These are phyloP conservation scores for Aspergillus alliaceus DNA, from an alignment of 2,329 filamentous ascomycete species.

Conservation along the genomic window DNA sequence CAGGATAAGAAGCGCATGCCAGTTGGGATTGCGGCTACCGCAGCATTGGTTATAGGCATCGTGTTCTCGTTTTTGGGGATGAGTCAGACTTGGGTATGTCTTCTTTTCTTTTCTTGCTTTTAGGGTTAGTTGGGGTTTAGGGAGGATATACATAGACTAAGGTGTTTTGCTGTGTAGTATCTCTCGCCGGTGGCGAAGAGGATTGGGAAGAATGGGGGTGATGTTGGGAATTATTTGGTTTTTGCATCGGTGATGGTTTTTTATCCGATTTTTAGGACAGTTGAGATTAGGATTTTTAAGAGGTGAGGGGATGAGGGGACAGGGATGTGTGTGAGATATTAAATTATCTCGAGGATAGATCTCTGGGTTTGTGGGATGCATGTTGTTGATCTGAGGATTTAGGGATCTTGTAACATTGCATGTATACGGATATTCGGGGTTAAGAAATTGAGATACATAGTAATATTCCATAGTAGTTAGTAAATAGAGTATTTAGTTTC, in stretches of 20 bases:
- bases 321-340: too few species aligned
- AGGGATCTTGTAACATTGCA: too few species aligned
- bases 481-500: too few species aligned
- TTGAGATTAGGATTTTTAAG: constrained; percentile 5
- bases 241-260: constrained; percentile 7
- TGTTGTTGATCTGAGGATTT: too few species aligned
- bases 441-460: too few species aligned
- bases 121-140: background rate
- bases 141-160: too few species aligned
- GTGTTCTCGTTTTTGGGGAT: constrained; percentile 17
- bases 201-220: constrained; percentile 18
- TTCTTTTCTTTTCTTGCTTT: background rate
- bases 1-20: constrained; percentile 20
- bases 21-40: constrained; percentile 14
- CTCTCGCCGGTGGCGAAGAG: constrained; percentile 13
- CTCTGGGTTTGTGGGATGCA: too few species aligned
- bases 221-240: constrained; percentile 17
- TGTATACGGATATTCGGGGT: too few species aligned
- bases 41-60: constrained; percentile 14
- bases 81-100: constrained; percentile 21
- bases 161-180: constrained; percentile 10
- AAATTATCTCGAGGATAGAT: too few species aligned
- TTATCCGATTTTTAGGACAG: constrained; percentile 11
- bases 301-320: background rate
- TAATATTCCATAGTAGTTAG: too few species aligned